Evolutionary conservation across 805 yeast species (phyloP).

Genomic region (Tetrapisispora fleetii): DNA sequence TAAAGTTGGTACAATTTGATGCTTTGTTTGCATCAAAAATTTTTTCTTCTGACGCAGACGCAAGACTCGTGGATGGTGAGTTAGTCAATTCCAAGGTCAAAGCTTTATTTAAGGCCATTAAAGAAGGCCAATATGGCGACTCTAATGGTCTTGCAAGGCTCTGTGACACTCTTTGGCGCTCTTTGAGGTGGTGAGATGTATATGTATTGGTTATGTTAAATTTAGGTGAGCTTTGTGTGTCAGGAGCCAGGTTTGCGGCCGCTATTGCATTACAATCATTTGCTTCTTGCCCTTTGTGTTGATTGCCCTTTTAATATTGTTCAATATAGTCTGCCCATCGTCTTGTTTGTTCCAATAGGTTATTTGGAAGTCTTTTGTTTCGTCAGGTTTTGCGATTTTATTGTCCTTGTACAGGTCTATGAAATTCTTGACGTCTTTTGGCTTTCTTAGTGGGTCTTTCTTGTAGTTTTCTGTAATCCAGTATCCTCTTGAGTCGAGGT

Average conservation of each 20-base stretch:
- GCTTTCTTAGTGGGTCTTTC: constrained; percentile 50
- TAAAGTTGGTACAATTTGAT: no score
- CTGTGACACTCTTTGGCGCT: no score
- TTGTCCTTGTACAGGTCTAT: constrained; percentile 49
- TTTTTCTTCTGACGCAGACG: not conserved
- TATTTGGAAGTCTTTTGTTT: constrained; percentile 31
- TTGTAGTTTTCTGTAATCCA: constrained; percentile 76
- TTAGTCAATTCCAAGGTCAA: not conserved
- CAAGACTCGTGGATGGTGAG: not conserved
- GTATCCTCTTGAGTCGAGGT: constrained; percentile 76
- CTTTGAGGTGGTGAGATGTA: not conserved
- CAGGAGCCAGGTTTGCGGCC: no score
- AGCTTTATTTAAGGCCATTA: no score
- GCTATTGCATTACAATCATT: constrained; percentile 19
- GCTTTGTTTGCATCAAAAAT: no score
- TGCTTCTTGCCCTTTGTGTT: constrained; percentile 27
- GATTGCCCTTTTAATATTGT: constrained; percentile 37
- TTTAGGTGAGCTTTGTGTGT: no score
- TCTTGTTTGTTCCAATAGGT: constrained; percentile 26
- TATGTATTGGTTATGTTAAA: no score
- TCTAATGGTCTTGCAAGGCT: no score
- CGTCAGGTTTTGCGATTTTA: constrained; percentile 39
- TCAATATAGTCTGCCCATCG: constrained; percentile 32
- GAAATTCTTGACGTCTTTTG: constrained; percentile 43
- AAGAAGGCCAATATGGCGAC: no score